Conservation (phyloP, 2,329 filamentous ascomycete species). For the Mycosphaerelloides madeirae region DNA sequence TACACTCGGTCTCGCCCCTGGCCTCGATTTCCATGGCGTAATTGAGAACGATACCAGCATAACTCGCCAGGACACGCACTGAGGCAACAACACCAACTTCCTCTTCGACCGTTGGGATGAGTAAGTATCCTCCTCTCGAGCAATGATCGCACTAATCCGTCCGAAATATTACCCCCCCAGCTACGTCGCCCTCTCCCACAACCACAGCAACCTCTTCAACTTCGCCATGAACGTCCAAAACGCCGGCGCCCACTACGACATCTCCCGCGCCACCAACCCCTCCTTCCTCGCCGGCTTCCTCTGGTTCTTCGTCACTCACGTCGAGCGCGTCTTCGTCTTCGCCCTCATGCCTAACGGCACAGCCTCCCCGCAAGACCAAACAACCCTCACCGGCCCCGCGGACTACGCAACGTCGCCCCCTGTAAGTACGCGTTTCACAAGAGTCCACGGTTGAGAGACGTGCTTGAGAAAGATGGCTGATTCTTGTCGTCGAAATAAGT, state of each 20-base stretch:
- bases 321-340: background rate
- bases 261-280: background rate
- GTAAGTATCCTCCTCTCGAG: background rate
- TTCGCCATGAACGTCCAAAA: background rate
- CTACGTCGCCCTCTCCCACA: background rate
- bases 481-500: too few relatives aligned
- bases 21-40: constrained; percentile 20
- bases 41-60: background rate
- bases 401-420: constrained; percentile 1
- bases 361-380: too few relatives aligned
- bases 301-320: constrained; percentile 1
- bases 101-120: background rate
- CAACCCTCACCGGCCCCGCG: background rate
- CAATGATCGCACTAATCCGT: background rate
- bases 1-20: constrained; percentile 19
- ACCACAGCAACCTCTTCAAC: background rate
- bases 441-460: too few relatives aligned
- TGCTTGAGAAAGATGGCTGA: too few relatives aligned
- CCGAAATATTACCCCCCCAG: too few relatives aligned
- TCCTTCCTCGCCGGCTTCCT: background rate
- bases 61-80: background rate
- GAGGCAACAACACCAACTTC: constrained; percentile 1
- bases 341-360: background rate
- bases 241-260: background rate
- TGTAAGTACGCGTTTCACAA: too few relatives aligned